These are phyloP conservation scores for Galerina marginata DNA, from an alignment of 768 basidiomycete genomes.

Conservation along the genomic window DNA sequence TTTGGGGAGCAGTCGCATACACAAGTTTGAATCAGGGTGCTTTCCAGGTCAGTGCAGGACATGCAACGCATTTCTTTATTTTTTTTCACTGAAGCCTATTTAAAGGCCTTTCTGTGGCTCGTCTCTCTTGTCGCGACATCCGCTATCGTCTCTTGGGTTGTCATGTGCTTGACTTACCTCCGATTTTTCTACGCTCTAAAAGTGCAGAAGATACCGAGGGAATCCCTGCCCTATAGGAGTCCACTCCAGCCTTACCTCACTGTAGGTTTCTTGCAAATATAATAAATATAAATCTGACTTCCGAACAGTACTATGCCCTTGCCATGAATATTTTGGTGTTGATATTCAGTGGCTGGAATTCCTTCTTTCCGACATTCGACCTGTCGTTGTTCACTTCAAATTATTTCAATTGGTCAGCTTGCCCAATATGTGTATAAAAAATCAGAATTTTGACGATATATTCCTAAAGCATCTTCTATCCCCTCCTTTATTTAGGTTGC, in stretches of 20 bases:
- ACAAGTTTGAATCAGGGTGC: slow-evolving; percentile 33
- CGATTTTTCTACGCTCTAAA: slow-evolving; percentile 34
- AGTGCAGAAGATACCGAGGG: slow-evolving; percentile 35
- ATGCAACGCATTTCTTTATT: not conserved
- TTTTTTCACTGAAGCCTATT: not conserved
- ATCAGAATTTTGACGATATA: not conserved
- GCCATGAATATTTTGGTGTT: slow-evolving; percentile 33
- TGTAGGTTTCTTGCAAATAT: slow-evolving; percentile 15
- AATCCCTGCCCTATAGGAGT: slow-evolving; percentile 41
- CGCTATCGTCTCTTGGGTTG: slow-evolving; percentile 36
- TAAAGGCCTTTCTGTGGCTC: slow-evolving; percentile 33
- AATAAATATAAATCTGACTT: not conserved
- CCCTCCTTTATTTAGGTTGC: slow-evolving; percentile 29
- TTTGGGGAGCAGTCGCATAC: slow-evolving; percentile 33
- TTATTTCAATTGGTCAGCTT: slow-evolving; percentile 35
- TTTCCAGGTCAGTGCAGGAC: slow-evolving; percentile 22
- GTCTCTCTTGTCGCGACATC: slow-evolving; percentile 36
- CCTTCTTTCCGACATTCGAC: slow-evolving; percentile 31
- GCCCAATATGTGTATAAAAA: not conserved
- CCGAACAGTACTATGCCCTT: slow-evolving; percentile 31
- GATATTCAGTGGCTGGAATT: slow-evolving; percentile 35
- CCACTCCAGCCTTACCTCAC: slow-evolving; percentile 55
- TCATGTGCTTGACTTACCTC: slow-evolving; percentile 36
- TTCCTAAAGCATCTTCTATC: slow-evolving; percentile 29
- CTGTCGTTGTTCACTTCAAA: slow-evolving; percentile 30